Conservation (phyloP, 257 asterid species). For the Craterostigma plantagineum region DNA sequence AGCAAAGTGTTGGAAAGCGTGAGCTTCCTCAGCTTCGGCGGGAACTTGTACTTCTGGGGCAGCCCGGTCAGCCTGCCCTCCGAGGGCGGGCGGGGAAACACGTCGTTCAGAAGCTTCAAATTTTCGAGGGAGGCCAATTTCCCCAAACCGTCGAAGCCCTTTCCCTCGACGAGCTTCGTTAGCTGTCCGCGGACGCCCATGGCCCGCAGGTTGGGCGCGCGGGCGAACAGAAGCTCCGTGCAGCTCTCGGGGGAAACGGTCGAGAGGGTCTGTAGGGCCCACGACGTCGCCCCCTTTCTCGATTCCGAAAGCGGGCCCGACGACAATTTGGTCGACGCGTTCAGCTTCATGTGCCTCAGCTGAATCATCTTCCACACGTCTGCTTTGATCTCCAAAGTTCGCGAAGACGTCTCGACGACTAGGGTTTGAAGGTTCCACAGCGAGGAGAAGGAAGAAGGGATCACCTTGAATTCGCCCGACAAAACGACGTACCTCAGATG, state of each 20-base stretch:
- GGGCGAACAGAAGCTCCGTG: constrained; percentile 26
- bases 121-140: constrained; percentile 24
- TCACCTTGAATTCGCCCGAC: constrained; percentile 17
- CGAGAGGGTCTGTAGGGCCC: constrained; percentile 37
- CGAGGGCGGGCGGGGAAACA: constrained; percentile 24
- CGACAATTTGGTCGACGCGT: constrained; percentile 24
- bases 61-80: constrained; percentile 13
- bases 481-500: constrained; percentile 38
- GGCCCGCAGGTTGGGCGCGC: constrained; percentile 24
- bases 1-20: constrained; percentile 24
- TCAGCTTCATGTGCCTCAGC: constrained; percentile 31
- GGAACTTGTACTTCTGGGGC: constrained; percentile 21
- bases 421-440: constrained; percentile 45
- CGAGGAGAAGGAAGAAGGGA: constrained; percentile 22
- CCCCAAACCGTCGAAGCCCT: constrained; percentile 26
- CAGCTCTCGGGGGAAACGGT: constrained; percentile 48
- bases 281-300: constrained; percentile 14
- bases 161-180: constrained; percentile 13
- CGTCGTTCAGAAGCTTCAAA: constrained; percentile 29
- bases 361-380: constrained; percentile 43
- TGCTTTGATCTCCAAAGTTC: constrained; percentile 24
- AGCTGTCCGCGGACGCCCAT: constrained; percentile 33
- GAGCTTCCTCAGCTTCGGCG: constrained; percentile 28
- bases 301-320: constrained; percentile 16
- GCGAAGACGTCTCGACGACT: constrained; percentile 21